phyloP scores from a whole-genome alignment of 352 stramenopile species.

The Pseudoperonospora humuli region DNA sequence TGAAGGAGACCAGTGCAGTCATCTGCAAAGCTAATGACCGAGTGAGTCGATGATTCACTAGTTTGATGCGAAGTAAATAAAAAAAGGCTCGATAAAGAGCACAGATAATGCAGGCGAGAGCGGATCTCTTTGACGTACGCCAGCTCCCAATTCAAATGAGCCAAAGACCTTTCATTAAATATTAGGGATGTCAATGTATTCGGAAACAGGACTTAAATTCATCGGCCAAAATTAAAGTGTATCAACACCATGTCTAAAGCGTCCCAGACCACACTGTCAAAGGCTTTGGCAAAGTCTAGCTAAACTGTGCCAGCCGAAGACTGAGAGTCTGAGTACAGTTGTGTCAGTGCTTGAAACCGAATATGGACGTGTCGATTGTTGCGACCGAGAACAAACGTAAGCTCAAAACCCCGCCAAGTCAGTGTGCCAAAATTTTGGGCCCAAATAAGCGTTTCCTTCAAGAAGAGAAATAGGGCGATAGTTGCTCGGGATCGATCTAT shows the following conservation, averaged over 20 bases:
- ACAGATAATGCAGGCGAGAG: neutral
- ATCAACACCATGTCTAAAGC: neutral
- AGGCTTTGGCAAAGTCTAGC: neutral
- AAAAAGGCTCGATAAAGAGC: conserved; percentile 1
- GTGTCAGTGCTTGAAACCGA: neutral
- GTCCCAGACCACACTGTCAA: neutral
- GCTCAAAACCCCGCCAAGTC: neutral
- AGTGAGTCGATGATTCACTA: neutral
- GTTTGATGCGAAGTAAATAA: neutral
- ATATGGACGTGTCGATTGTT: neutral
- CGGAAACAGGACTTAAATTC: neutral
- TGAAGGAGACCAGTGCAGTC: neutral
- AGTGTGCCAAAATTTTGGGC: neutral
- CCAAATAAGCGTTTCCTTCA: neutral
- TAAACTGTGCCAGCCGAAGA: neutral
- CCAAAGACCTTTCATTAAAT: neutral
- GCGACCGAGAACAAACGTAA: neutral
- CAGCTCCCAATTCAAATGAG: neutral
- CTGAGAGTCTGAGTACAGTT: neutral
- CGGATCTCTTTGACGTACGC: neutral
- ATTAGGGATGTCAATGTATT: neutral
- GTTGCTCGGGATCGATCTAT: neutral
- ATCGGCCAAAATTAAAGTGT: neutral
- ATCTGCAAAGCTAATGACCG: neutral
- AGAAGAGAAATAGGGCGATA: neutral